A percentile compares a stretch with the other conserved stretches of the same genome.
Conservation (phyloP, 75 land plant species). For the Picea sitchensis region DNA sequence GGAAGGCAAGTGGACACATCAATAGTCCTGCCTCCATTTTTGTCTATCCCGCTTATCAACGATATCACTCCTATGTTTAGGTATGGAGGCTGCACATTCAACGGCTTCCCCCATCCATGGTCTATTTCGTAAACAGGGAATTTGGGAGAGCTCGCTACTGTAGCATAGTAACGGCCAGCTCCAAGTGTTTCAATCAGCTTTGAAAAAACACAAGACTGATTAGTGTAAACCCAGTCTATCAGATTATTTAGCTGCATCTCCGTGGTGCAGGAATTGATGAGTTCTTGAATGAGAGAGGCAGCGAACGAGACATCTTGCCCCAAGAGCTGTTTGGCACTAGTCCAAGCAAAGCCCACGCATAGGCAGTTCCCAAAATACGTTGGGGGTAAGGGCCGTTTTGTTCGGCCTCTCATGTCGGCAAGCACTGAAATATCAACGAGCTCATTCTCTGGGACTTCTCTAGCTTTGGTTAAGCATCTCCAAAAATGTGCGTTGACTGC, state of each 20-base stretch:
- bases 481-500: constrained; percentile 33
- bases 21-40: constrained; percentile 16
- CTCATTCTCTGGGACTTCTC: constrained; percentile 1
- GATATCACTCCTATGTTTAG: constrained; percentile 18
- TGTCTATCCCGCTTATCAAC: constrained; percentile 17
- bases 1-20: constrained; percentile 38
- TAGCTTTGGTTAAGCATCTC: constrained; percentile 26
- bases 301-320: constrained; percentile 4
- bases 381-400: constrained; percentile 20
- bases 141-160: constrained; percentile 37
- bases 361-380: constrained; percentile 56
- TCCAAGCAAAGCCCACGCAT: background rate
- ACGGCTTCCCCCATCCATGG: constrained; percentile 29
- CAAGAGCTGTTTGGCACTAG: constrained; percentile 1
- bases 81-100: constrained; percentile 23
- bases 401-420: constrained; percentile 17
- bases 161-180: too few relatives aligned
- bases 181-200: too few relatives aligned
- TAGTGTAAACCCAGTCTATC: constrained; percentile 5
- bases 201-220: background rate
- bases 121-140: constrained; percentile 31
- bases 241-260: constrained; percentile 13
- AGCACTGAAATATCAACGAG: constrained; percentile 2
- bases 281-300: constrained; percentile 1
- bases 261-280: constrained; percentile 10